Evolutionary conservation across 306 rosid species (phyloP), one percentile per base, ranked within the genome.

Genomic region (Vigna angularis): DNA sequence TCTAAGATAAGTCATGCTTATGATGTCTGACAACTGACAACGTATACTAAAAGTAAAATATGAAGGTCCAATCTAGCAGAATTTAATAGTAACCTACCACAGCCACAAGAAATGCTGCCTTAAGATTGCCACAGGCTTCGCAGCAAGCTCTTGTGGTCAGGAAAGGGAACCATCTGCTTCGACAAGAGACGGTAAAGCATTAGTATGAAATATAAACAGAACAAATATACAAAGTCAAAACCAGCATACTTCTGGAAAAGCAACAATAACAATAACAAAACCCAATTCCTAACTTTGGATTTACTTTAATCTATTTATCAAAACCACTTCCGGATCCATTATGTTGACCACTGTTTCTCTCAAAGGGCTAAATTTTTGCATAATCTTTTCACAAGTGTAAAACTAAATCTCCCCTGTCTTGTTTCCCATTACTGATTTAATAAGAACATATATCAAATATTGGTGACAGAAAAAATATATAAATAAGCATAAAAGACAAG

Each of bases 71-170:
- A 74, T 32, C 12, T 74, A 53, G 26, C 72, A n/a, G 58, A 78
- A 47, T 78, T 50, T 17, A 62, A 66, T 48, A 72, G 77, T 73
- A 78, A 91, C 97, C 85, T 78, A 96, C 99, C 97, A 90, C 99
- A 7, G 99, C 98, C 79, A 91, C 83, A 84, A 96, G 91, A 83
- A 96, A 96, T 78, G 99, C 99, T 47, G 99, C 99, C 84, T 96
- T 96, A 85, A 96, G 99, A 85, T 96, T 96, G 79, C 93, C 99
- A 85, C 99, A 96, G 70, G 99, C 97, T 81, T 90, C 99, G 84
- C 99, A 96, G 86, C 99, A 96, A 84, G 99, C 98, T 77, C 72
- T 86, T 73, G 67, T 96, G 73, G 83, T 85, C 85, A 96, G 83
- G 84, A 96, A 93, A 79, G 99, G 97, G 90, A 96, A 93, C 98